Base-by-base conservation (phyloP, 345 rosid genomes). In the Gossypium longicalyx region DNA sequence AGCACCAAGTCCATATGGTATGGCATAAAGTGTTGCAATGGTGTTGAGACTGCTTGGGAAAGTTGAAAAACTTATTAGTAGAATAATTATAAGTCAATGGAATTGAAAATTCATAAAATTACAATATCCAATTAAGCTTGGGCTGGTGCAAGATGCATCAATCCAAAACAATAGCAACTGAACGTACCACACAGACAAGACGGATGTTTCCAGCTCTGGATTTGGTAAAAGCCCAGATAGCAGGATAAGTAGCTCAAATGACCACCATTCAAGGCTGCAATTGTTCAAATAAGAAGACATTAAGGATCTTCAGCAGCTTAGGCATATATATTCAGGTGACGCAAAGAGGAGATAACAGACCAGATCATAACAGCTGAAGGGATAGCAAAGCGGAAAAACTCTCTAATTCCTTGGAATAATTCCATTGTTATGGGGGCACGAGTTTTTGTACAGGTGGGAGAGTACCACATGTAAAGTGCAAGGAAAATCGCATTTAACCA, bases 211-310 rank as follows among this genome's bases (percentile, higher is more conserved):
- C 6, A 88, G 87, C 81, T 77, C 48, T 20, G 90, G 78, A 52
- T 87, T 84, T 9, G 90, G 92, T 52, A 87, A 62, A 60, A 89
- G 74, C 49, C 93, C 90, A n/a, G 93, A 87, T 9, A 89, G 77
- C 85, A 89, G 76, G 65, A 86, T 74, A 63, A 89, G 71, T 43
- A 83, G 79, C 81, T 89, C 93, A 68, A 75, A 87, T 59, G 93
- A 87, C 82, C 89, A 87, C 90, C 90, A 87, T 76, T 87, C 90
- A 58, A 87, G 85, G 80, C 92, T 89, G 73, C 79, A 25, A 22
- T 16, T 12, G 41, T 34, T 34, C 7, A 34, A 34, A 34, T 34
- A 34, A 34, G 41, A 34, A 34, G 41, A 5, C 41, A 34, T 5
- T 34, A 34, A 34, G 41, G 41, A 34, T 34, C 7, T 1, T 34